A percentile compares a stretch with the other conserved stretches of the same genome.
These are phyloP conservation scores for Abrus precatorius DNA, from an alignment of 306 rosid genomes.

Conservation along the genomic window DNA sequence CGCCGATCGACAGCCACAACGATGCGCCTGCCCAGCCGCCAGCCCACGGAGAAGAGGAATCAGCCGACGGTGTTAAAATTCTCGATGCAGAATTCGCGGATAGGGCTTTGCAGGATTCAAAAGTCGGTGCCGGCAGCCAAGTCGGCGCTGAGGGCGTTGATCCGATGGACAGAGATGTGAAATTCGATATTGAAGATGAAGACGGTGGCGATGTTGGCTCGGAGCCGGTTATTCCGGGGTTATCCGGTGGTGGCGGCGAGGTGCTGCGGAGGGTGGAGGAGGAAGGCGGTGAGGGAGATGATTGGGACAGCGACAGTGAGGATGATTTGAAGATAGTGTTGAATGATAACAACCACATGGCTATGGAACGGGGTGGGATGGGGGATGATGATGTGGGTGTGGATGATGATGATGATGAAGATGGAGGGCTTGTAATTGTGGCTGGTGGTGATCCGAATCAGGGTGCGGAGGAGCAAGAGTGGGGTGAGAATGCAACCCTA, in stretches of 20 bases:
- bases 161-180: slow-evolving; percentile 75
- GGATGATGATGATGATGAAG: slow-evolving; percentile 76
- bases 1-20: slow-evolving; percentile 17
- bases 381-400: slow-evolving; percentile 56
- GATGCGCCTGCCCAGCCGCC: background rate
- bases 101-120: slow-evolving; percentile 46
- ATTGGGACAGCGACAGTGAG: slow-evolving; percentile 96
- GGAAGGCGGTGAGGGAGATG: slow-evolving; percentile 57
- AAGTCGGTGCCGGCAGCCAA: background rate
- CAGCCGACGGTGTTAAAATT: slow-evolving; percentile 27
- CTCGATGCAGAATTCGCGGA: background rate
- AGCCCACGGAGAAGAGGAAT: slow-evolving; percentile 9
- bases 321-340: slow-evolving; percentile 97
- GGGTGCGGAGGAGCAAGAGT: slow-evolving; percentile 78
- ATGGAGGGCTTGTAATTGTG: slow-evolving; percentile 79
- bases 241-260: slow-evolving; percentile 44
- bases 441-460: slow-evolving; percentile 71
- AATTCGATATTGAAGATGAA: slow-evolving; percentile 88
- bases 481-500: slow-evolving; percentile 74
- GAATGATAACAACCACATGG: slow-evolving; percentile 78
- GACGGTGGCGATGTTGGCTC: slow-evolving; percentile 52
- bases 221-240: slow-evolving; percentile 86
- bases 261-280: slow-evolving; percentile 49
- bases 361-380: slow-evolving; percentile 79
- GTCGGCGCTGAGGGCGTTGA: slow-evolving; percentile 44